Conservation (phyloP, 305 asterid genomes). For the Solanum hybrid region DNA sequence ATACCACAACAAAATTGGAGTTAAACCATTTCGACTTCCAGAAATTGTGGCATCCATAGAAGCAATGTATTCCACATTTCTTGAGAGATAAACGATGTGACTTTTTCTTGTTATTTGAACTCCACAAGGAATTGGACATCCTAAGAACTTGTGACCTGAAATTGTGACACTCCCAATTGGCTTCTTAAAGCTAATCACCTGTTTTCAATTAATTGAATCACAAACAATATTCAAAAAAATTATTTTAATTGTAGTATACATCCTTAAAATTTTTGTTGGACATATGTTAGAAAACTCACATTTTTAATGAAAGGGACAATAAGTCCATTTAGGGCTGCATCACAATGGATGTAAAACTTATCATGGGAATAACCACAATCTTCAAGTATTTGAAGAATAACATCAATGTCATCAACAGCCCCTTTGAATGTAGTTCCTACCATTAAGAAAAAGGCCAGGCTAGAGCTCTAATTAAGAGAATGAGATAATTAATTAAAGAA, state of each 20-base stretch:
- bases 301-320: constrained; percentile 7
- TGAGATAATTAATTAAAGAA: background rate
- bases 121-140: background rate
- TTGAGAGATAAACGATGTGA: background rate
- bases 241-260: background rate
- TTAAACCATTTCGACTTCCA: background rate
- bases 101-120: background rate
- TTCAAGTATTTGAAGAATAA: background rate
- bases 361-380: constrained; percentile 6
- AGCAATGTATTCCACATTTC: background rate
- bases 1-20: background rate
- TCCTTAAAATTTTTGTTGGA: background rate
- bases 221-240: background rate
- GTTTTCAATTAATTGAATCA: background rate
- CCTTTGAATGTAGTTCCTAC: constrained; percentile 14
- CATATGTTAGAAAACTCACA: background rate
- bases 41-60: background rate
- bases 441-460: background rate
- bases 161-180: background rate
- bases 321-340: constrained; percentile 7
- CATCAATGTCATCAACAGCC: constrained; percentile 1
- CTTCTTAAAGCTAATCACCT: background rate
- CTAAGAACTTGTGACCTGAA: background rate
- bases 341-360: constrained; percentile 8
- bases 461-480: background rate